These are phyloP conservation scores for Daldinia sp. DNA, from an alignment of 2,329 filamentous ascomycete genomes.

Conservation along the genomic window DNA sequence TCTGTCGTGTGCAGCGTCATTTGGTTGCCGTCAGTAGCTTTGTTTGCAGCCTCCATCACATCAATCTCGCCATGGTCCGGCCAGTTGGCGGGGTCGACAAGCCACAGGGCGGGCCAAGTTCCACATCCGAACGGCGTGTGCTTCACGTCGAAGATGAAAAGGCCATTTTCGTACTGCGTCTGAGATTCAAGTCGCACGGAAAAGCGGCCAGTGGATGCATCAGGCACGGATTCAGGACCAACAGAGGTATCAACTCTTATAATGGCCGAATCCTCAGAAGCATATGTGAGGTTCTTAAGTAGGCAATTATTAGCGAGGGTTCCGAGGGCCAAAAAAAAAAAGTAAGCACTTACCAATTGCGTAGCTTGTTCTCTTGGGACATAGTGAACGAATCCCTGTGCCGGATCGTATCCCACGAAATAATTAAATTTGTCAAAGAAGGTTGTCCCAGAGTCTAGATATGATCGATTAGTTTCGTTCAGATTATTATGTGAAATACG, in stretches of 20 bases:
- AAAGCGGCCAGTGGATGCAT: constrained; percentile 70
- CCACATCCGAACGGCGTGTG: constrained; percentile 74
- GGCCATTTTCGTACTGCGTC: constrained; percentile 68
- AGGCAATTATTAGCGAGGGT: constrained; percentile 18
- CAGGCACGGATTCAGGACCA: constrained; percentile 58
- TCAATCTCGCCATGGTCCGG: constrained; percentile 74
- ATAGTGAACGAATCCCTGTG: constrained; percentile 66
- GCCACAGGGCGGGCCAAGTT: constrained; percentile 75
- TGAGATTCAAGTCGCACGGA: constrained; percentile 74
- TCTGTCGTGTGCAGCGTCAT: constrained; percentile 70
- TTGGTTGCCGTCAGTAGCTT: constrained; percentile 65
- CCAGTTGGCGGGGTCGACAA: constrained; percentile 71
- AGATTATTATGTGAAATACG: not conserved
- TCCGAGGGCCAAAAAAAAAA: constrained; percentile 17
- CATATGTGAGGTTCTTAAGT: constrained; percentile 71
- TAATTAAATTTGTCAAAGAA: constrained; percentile 70
- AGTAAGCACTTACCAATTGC: constrained; percentile 54
- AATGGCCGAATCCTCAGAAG: constrained; percentile 64
- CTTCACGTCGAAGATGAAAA: constrained; percentile 76
- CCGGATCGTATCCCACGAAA: constrained; percentile 63
- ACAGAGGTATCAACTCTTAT: constrained; percentile 72
- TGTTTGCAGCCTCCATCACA: constrained; percentile 70
- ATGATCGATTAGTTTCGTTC: constrained; percentile 10
- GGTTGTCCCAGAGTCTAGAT: constrained; percentile 59
- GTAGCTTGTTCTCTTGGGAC: constrained; percentile 59